Conservation (phyloP, 2,329 filamentous ascomycete species). For the Domatiomyces globalis region DNA sequence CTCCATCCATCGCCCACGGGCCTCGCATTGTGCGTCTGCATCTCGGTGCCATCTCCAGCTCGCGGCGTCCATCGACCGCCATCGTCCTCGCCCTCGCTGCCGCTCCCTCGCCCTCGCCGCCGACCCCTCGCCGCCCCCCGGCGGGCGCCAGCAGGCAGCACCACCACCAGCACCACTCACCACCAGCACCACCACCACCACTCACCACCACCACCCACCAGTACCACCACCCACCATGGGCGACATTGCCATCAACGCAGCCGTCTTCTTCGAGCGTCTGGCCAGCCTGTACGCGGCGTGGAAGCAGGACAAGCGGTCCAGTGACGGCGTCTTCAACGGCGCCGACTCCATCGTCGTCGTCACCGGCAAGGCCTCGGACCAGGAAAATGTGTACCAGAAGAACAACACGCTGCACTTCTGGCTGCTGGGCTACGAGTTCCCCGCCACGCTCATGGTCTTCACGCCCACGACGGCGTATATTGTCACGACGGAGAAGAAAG, state of each 20-base stretch:
- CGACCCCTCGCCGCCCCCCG: background rate
- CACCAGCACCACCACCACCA: too few relatives aligned
- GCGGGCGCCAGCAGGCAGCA: conserved; percentile 3
- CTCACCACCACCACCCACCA: too few relatives aligned
- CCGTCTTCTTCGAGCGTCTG: conserved; percentile 84
- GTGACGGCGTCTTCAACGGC: conserved; percentile 62
- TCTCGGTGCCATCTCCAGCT: too few relatives aligned
- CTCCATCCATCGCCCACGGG: too few relatives aligned
- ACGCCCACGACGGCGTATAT: conserved; percentile 80
- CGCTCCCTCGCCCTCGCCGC: too few relatives aligned
- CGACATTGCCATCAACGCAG: conserved; percentile 86
- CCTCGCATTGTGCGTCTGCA: too few relatives aligned
- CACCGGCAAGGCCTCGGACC: conserved; percentile 81
- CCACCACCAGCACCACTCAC: too few relatives aligned
- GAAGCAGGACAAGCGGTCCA: conserved; percentile 88
- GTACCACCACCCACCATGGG: conserved; percentile 35
- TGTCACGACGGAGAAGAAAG: conserved; percentile 94
- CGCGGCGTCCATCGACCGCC: too few relatives aligned
- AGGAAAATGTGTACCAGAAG: conserved; percentile 77
- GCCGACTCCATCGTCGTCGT: conserved; percentile 74
- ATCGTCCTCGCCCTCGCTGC: too few relatives aligned
- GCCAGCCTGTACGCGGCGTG: conserved; percentile 76
- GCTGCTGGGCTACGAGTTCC: conserved; percentile 97
- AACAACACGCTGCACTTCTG: conserved; percentile 77
- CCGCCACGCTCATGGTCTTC: conserved; percentile 84